These are phyloP conservation scores for Tulasnella sp. DNA, from an alignment of 768 basidiomycete genomes.

Conservation along the genomic window DNA sequence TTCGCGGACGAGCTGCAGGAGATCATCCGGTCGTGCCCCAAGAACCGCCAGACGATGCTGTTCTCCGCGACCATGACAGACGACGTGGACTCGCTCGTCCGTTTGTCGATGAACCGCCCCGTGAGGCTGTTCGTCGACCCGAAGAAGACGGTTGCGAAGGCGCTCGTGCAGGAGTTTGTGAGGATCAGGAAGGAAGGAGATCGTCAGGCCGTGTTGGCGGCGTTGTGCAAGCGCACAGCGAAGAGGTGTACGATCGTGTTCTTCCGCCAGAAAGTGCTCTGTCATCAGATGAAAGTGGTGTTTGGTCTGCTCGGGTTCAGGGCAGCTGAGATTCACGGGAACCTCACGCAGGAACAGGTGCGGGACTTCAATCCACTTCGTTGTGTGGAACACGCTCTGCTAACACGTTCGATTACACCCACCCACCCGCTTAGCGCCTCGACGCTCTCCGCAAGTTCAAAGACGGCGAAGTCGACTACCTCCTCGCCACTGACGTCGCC, in stretches of 20 bases:
- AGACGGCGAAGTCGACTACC: slow-evolving; percentile 75
- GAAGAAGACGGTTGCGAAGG: slow-evolving; percentile 73
- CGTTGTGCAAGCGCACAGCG: slow-evolving; percentile 84
- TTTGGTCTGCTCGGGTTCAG: slow-evolving; percentile 84
- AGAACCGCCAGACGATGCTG: slow-evolving; percentile 89
- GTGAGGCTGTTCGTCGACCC: slow-evolving; percentile 94
- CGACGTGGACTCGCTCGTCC: slow-evolving; percentile 84
- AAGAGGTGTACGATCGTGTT: slow-evolving; percentile 79
- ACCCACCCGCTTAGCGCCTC: slow-evolving; percentile 48
- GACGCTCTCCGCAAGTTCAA: slow-evolving; percentile 78
- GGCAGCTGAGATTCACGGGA: slow-evolving; percentile 88
- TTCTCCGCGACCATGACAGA: slow-evolving; percentile 99
- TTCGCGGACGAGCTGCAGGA: slow-evolving; percentile 91
- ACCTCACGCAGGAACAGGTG: slow-evolving; percentile 93
- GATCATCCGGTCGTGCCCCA: slow-evolving; percentile 83
- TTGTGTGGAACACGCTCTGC: background rate
- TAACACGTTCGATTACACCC: slow-evolving; percentile 1
- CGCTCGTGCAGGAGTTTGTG: slow-evolving; percentile 89
- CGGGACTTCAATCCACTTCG: slow-evolving; percentile 15
- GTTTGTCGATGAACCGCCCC: slow-evolving; percentile 85
- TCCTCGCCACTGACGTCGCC: slow-evolving; percentile 95
- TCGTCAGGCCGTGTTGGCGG: slow-evolving; percentile 60
- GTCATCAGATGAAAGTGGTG: slow-evolving; percentile 92
- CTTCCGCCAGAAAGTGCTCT: slow-evolving; percentile 90
- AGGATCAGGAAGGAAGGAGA: slow-evolving; percentile 75